Percentiles rank a stretch among this genome's conserved stretches.
Conservation (phyloP, 805 yeast species). For the Phaffomyces antillensis region DNA sequence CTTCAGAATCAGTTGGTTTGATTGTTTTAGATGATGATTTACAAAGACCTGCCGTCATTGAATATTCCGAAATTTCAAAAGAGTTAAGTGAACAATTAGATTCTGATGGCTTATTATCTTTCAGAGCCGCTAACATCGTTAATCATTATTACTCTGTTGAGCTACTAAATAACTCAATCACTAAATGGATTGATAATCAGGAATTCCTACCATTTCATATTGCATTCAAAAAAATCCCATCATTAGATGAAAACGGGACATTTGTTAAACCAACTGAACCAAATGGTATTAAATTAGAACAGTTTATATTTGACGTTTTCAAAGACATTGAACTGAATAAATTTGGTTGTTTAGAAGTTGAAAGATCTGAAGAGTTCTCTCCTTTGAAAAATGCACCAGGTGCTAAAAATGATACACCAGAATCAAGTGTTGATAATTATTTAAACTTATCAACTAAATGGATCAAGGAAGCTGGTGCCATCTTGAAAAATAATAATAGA, state of each 20-base stretch:
- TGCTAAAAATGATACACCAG: constrained; percentile 77
- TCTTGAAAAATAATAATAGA: constrained; percentile 34
- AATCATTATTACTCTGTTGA: constrained; percentile 89
- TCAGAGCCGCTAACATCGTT: constrained; percentile 95
- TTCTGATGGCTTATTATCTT: constrained; percentile 49
- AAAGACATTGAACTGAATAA: constrained; percentile 60
- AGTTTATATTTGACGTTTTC: constrained; percentile 94
- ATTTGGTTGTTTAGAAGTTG: constrained; percentile 92
- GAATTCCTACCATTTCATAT: constrained; percentile 83
- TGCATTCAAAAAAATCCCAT: constrained; percentile 83
- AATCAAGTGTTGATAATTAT: constrained; percentile 63
- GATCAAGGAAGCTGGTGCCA: constrained; percentile 68
- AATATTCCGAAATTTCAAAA: constrained; percentile 80
- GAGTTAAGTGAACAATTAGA: constrained; percentile 67
- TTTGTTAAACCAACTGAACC: constrained; percentile 59
- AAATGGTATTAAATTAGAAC: constrained; percentile 93
- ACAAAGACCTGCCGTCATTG: constrained; percentile 79
- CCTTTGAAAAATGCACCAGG: constrained; percentile 91
- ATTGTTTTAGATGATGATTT: constrained; percentile 60
- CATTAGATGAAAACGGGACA: constrained; percentile 39
- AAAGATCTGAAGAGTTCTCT: constrained; percentile 77
- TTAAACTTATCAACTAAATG: constrained; percentile 66
- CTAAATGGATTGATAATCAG: constrained; percentile 63
- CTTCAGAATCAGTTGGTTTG: constrained; percentile 85
- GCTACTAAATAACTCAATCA: constrained; percentile 52